These are phyloP conservation scores for Erigeron philadelphicus DNA, from an alignment of 140 eudicot genomes.

Conservation along the genomic window DNA sequence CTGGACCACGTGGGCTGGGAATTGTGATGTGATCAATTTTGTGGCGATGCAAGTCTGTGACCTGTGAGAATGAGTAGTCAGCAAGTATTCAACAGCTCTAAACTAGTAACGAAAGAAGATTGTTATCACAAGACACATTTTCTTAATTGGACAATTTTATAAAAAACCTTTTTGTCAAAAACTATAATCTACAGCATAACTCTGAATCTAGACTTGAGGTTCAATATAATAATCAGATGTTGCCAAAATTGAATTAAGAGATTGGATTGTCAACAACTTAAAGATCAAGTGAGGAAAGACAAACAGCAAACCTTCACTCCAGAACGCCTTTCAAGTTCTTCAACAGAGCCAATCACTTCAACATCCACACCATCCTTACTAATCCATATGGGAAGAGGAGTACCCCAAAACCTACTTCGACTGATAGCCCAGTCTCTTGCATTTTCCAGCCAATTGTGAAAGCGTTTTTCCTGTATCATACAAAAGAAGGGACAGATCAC, in stretches of 20 bases:
- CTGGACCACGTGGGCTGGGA: conserved; percentile 67
- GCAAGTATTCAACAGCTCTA: conserved; percentile 2
- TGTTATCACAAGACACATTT: not conserved
- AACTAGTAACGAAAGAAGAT: conserved; percentile 6
- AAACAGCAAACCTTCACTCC: conserved; percentile 52
- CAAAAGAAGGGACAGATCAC: not conserved
- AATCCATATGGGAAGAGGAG: conserved; percentile 90
- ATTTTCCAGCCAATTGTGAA: conserved; percentile 95
- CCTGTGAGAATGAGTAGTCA: conserved; percentile 34
- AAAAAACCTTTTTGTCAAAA: not conserved
- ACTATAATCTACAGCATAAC: not conserved
- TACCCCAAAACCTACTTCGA: conserved; percentile 97
- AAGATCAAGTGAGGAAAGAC: not conserved
- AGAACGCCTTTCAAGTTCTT: conserved; percentile 71
- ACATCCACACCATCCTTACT: conserved; percentile 85
- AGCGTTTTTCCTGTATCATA: conserved; percentile 68
- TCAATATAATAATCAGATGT: not conserved
- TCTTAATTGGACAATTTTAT: not conserved
- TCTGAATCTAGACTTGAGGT: not conserved
- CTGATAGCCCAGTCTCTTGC: conserved; percentile 98
- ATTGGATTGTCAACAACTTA: not conserved
- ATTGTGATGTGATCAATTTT: conserved; percentile 84
- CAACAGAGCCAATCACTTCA: conserved; percentile 72
- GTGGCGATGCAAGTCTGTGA: conserved; percentile 89
- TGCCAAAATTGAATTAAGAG: not conserved